These are phyloP conservation scores for Jacaranda copaia DNA, from an alignment of 257 asterid species.

Conservation along the genomic window DNA sequence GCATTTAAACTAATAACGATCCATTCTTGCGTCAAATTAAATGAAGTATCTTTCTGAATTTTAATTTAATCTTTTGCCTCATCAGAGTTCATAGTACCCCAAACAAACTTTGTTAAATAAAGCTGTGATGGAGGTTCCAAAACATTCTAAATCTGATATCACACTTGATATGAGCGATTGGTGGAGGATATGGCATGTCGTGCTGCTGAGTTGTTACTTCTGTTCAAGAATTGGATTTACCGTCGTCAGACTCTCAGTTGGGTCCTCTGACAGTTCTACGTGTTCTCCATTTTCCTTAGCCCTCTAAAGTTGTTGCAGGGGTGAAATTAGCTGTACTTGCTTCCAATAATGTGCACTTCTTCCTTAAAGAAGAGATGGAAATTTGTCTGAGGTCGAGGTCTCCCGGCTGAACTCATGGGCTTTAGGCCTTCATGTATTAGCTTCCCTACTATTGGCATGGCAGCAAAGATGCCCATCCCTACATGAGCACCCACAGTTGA, in stretches of 20 bases:
- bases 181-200: constrained; percentile 88
- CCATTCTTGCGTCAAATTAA: constrained; percentile 1
- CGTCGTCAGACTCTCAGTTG: constrained; percentile 81
- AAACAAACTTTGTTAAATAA: constrained; percentile 11
- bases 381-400: constrained; percentile 85
- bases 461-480: constrained; percentile 96
- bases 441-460: constrained; percentile 94
- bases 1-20: constrained; percentile 25
- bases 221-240: constrained; percentile 78
- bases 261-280: constrained; percentile 94
- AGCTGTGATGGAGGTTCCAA: constrained; percentile 19
- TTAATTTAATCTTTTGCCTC: constrained; percentile 13
- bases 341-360: constrained; percentile 86
- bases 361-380: constrained; percentile 91
- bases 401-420: constrained; percentile 97
- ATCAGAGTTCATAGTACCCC: neutral
- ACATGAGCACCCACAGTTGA: constrained; percentile 95
- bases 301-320: constrained; percentile 38
- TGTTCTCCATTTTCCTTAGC: constrained; percentile 40
- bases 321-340: constrained; percentile 37
- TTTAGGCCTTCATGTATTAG: constrained; percentile 94
- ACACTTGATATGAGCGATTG: constrained; percentile 47
- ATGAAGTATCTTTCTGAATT: constrained; percentile 17
- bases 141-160: constrained; percentile 31
- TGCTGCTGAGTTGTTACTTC: constrained; percentile 80